Evolutionary conservation across 495 filamentous ascomycete genomes (phyloP), one percentile per base, ranked within the genome.

Genomic region (Thozetella sp.): DNA sequence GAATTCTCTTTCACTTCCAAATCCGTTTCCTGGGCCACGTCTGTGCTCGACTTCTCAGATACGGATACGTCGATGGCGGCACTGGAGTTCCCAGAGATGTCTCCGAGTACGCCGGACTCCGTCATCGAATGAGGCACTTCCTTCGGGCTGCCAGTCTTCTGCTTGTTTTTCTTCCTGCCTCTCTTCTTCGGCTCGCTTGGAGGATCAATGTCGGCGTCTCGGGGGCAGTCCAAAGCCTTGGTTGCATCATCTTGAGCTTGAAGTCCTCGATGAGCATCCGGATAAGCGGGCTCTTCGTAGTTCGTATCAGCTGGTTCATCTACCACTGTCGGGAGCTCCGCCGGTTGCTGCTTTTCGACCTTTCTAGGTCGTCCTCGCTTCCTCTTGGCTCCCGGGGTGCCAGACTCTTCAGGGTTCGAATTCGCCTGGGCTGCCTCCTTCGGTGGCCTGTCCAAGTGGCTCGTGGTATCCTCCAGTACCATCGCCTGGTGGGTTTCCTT

Each of bases 291-390:
- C 3, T 48, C n/a, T 4, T 48, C 3, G n/a, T 20, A 48, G 43
- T 13, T n/a, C 4, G 43, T 11, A n/a, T 48, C n/a, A 48, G 9
- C 43, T 3, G 43, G 43, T 4, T 19, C 10, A 4, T 48, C 10
- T 15, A n/a, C 24, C 22, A 9, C 25, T 26, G 27, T 24, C 3
- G 2, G 15, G 22, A 27, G 25, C 22, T 26, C 12, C 15, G 55
- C 20, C 23, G 20, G 25, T 17, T 43, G 19, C 22, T 46, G 15
- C 52, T 58, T 22, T 12, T 15, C 43, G 15, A 17, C 22, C 46
- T 58, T 58, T 25, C 30, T 58, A 2, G 56, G 56, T 3, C 56
- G 56, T 25, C 56, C 56, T 10, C 56, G 46, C 46, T 58, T 58
- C 25, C 51, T 51, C 25, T 52, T 58, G 43, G n/a, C 43, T 15